phyloP scores from a whole-genome alignment of 306 rosid species.

The Lathyrus aphaca region DNA sequence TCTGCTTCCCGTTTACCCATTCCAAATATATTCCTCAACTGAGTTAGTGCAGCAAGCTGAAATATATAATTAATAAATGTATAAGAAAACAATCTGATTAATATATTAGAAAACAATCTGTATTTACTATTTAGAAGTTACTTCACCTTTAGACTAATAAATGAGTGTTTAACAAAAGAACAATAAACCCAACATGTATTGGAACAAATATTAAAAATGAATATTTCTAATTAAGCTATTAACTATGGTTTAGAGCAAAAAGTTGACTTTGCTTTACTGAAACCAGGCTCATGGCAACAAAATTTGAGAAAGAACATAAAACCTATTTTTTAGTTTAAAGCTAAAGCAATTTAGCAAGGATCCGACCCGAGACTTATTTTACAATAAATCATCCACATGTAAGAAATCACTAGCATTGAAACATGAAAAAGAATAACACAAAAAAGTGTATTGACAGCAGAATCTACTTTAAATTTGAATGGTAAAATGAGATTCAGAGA shows the following conservation, averaged over 20 bases:
- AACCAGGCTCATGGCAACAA: background rate
- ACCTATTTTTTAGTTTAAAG: background rate
- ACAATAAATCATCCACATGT: background rate
- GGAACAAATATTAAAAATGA: background rate
- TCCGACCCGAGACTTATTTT: conserved; percentile 9
- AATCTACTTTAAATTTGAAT: conserved; percentile 4
- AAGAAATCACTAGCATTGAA: conserved; percentile 6
- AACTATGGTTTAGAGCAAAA: background rate
- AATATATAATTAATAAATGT: conserved; percentile 28
- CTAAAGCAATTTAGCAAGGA: conserved; percentile 11
- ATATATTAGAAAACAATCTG: conserved; percentile 15
- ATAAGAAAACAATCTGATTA: conserved; percentile 4
- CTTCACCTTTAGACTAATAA: background rate
- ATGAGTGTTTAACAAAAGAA: conserved; percentile 8
- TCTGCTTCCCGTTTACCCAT: conserved; percentile 90
- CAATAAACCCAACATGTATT: background rate
- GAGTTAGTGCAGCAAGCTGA: conserved; percentile 77
- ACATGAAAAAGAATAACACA: background rate
- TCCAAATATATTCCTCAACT: conserved; percentile 89
- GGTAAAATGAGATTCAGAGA: background rate
- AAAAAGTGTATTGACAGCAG: background rate
- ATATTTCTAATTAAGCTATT: background rate
- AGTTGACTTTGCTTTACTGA: background rate
- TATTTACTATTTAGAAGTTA: conserved; percentile 14
- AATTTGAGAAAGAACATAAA: conserved; percentile 1